phyloP scores from a whole-genome alignment of 164 flowering plant species.

The Vitis riparia region DNA sequence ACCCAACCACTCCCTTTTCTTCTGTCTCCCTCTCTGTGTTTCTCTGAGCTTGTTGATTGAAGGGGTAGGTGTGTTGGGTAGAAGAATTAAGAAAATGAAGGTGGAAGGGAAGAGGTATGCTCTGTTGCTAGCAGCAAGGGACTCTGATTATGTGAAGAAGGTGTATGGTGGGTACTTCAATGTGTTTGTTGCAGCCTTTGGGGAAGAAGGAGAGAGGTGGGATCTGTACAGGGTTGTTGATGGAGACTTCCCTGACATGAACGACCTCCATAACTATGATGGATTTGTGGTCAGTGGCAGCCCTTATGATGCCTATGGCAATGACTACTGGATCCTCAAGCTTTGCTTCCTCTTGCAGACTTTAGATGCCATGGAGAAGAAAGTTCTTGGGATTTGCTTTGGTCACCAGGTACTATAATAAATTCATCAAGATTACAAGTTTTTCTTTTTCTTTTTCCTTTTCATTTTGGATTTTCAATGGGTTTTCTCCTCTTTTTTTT shows the following conservation, averaged over 20 bases:
- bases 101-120: slow-evolving; percentile 52
- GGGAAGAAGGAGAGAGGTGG: slow-evolving; percentile 74
- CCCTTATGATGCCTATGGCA: slow-evolving; percentile 71
- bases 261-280: slow-evolving; percentile 52
- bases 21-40: neutral
- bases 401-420: slow-evolving; percentile 65
- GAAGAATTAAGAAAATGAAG: slow-evolving; percentile 17
- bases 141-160: slow-evolving; percentile 78
- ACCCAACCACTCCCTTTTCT: neutral
- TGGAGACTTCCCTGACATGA: slow-evolving; percentile 68
- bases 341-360: slow-evolving; percentile 60
- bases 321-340: slow-evolving; percentile 66
- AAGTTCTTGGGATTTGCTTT: slow-evolving; percentile 82
- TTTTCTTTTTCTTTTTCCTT: neutral
- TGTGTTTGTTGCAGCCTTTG: slow-evolving; percentile 65
- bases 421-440: no score
- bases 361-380: slow-evolving; percentile 63
- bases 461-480: neutral
- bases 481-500: neutral
- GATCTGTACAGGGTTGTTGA: slow-evolving; percentile 69
- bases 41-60: neutral
- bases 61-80: neutral
- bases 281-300: slow-evolving; percentile 86
- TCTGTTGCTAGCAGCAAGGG: slow-evolving; percentile 58
- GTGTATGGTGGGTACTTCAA: slow-evolving; percentile 79